Base-by-base conservation (phyloP, 2,329 filamentous ascomycete genomes). In the Macroventuria anomochaeta region DNA sequence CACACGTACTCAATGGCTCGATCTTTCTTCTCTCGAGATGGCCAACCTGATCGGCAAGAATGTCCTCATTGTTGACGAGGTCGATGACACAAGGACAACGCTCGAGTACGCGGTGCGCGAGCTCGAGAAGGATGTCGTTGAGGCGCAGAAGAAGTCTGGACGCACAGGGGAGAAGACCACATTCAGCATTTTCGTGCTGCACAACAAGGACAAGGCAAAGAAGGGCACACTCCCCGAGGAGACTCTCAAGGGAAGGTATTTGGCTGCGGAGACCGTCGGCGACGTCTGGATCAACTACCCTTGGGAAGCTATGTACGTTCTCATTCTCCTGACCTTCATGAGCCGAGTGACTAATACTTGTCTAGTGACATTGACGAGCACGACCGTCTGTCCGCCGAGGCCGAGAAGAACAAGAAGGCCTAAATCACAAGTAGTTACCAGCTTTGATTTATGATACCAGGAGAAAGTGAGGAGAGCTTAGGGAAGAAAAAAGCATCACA, bases 261-360 rank as follows among this genome's bases (percentile, higher is more conserved):
- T 89, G 63, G 95, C 95, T 18, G 91, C 95, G 18, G 82, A 88
- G 71, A 97, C 93, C 5, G 90, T 96, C 26, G 85, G 84, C n/a
- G 93, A 99, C 77, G 88, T 92, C 62, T 99, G 95, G 95, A 97
- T 97, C 75, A 96, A 91, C 83, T 99, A 99, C 79, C 95, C 95
- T 13, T 99, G 95, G 95, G 95, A 97, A 80, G 95, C 95, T 36
- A 88, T 79, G 82, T 85, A 79, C 50, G 82, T 46, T 5, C 21
- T 8, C 13, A 5, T 13, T 13, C 7, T 3, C 5, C 20, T 7
- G 8, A 5, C 12, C 7, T 6, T 5, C n/a, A n/a, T n/a, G n/a
- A 36, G 8, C 7, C 12, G 25, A 31, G 18, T 53, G 70, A 57
- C 75, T 70, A 43, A 63, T 42, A 40, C 4, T 17, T 20, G 5